A percentile compares a stretch with the other conserved stretches of the same genome.
These are phyloP conservation scores for Coniochaeta prunicola DNA, from an alignment of 2,329 filamentous ascomycete genomes.

Conservation along the genomic window DNA sequence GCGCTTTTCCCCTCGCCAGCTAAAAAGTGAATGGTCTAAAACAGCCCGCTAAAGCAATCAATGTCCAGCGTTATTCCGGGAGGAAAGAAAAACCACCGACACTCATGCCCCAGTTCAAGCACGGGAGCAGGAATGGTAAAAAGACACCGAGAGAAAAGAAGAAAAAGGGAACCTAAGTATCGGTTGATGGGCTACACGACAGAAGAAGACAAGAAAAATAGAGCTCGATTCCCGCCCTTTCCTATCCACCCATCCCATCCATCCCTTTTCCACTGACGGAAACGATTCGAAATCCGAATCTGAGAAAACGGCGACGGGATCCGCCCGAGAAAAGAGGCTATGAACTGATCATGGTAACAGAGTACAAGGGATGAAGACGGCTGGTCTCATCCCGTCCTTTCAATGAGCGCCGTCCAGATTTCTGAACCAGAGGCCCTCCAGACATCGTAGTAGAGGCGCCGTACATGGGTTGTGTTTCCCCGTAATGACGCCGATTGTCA, in stretches of 20 bases:
- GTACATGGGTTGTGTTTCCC: background rate
- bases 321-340: background rate
- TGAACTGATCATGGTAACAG: slow-evolving; percentile 3
- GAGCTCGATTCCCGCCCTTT: background rate
- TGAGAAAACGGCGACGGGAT: background rate
- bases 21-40: no score
- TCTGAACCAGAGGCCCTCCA: background rate
- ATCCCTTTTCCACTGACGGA: background rate
- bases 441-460: background rate
- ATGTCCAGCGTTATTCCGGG: no score
- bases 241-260: background rate
- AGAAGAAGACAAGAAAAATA: background rate
- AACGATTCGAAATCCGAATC: background rate
- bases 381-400: background rate
- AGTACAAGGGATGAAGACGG: background rate
- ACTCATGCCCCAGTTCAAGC: no score
- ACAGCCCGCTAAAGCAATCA: no score
- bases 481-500: background rate
- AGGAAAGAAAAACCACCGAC: no score
- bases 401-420: background rate
- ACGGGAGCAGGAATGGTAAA: no score
- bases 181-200: background rate
- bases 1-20: no score
- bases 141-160: background rate
- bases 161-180: background rate